Base-by-base conservation (phyloP, 2,329 filamentous ascomycete genomes). In the Didymella lethalis region DNA sequence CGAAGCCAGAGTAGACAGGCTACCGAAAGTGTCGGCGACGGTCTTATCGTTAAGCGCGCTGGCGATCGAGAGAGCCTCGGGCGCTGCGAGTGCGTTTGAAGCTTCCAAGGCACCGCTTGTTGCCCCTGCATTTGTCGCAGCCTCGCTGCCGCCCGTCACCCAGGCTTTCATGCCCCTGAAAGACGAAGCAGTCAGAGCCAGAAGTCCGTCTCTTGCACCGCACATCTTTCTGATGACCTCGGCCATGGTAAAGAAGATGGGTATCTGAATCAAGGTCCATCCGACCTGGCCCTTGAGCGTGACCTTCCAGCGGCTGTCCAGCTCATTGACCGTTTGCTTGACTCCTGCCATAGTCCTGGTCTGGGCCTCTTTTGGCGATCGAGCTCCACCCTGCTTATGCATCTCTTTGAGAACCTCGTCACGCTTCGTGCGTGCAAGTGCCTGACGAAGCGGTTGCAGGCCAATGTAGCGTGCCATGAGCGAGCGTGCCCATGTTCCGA, bases 401-500 rank as follows among this genome's bases (percentile, higher is more conserved):
- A 56, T 29, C 7, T 41, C 63, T 16, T 28, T 45, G 14, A 56
- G 29, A 1, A 68, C 61, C 18, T 73, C 62, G 44, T 67, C 62
- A 29, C 65, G 65, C 51, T 69, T 70, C 32, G 68, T 64, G 41
- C 64, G 54, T 14, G 65, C 64, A 14, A 75, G 63, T 31, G 73
- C 75, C 54, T 74, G 65, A 20, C 74, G 70, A 12, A 77, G 64
- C n/a, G 84, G 84, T 2, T 69, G 61, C 23, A 83, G 67, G 32
- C 77, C 77, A 36, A 76, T 68, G 67, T 80, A 81, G 62, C 79
- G 79, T 67, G 68, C 75, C 61, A 65, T 75, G 59, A 72, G 70
- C 53, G 71, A 64, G 65, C 81, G 74, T 57, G 77, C 59, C 63
- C 79, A 82, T 41, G 82, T 70, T 40, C 82, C 71, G 4, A 69